These are phyloP conservation scores for Clavispora fructus DNA, from an alignment of 805 yeast species.

Conservation along the genomic window DNA sequence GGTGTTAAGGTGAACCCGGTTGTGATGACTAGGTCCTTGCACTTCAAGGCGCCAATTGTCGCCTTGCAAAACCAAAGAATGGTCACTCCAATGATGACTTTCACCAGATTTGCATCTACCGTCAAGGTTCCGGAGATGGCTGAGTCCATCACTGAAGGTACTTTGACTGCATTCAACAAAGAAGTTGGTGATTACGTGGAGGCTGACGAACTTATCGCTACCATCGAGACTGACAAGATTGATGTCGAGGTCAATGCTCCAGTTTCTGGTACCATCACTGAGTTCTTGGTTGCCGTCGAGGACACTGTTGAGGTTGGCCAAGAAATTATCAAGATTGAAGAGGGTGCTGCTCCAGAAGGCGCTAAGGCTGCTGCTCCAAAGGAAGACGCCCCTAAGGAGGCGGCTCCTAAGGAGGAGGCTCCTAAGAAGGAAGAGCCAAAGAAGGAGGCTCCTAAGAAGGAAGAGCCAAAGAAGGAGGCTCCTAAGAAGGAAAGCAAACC, in stretches of 20 bases:
- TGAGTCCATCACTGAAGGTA: constrained; percentile 96
- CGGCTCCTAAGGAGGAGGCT: constrained; percentile 14
- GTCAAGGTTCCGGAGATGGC: constrained; percentile 99
- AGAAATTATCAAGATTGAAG: constrained; percentile 81
- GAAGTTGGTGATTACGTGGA: constrained; percentile 84
- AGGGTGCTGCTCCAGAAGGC: constrained; percentile 36
- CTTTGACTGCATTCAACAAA: constrained; percentile 63
- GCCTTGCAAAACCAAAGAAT: neutral
- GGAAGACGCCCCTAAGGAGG: constrained; percentile 20
- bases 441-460: constrained; percentile 29
- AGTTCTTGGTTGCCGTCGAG: constrained; percentile 75
- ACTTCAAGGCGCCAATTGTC: neutral
- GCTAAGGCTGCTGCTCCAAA: constrained; percentile 13
- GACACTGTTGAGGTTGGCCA: constrained; percentile 97
- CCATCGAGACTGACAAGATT: constrained; percentile 97
- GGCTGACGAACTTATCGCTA: constrained; percentile 87
- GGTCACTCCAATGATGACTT: constrained; percentile 11
- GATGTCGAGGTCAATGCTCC: constrained; percentile 97
- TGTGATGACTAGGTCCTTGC: constrained; percentile 17
- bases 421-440: constrained; percentile 23
- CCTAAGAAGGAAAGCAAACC: constrained; percentile 7
- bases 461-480: constrained; percentile 18
- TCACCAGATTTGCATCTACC: constrained; percentile 35
- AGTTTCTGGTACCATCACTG: constrained; percentile 81
- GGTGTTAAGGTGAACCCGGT: constrained; percentile 9